These are phyloP conservation scores for Ogataea angusta DNA, from an alignment of 805 yeast species.

Conservation along the genomic window DNA sequence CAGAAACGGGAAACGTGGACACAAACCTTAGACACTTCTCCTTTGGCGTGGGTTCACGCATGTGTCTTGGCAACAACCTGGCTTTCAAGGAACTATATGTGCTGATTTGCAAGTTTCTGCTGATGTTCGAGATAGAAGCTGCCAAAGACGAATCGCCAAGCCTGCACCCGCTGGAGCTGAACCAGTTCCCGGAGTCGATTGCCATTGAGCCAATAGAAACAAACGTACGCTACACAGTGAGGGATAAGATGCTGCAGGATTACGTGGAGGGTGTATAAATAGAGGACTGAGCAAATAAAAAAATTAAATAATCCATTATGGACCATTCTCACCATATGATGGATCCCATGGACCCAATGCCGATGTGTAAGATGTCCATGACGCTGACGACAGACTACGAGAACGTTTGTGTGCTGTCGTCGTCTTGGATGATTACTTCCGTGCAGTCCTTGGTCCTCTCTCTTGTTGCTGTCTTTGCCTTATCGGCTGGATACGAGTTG, in stretches of 20 bases:
- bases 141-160: constrained; percentile 33
- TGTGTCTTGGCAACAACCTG: constrained; percentile 66
- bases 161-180: constrained; percentile 48
- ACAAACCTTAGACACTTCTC: constrained; percentile 42
- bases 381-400: constrained; percentile 41
- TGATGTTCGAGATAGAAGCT: constrained; percentile 44
- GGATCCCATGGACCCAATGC: constrained; percentile 17
- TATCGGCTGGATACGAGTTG: constrained; percentile 38
- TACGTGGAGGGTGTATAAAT: neutral
- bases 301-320: constrained; percentile 1
- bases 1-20: constrained; percentile 13
- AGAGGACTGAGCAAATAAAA: neutral
- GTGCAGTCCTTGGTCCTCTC: constrained; percentile 33
- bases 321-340: constrained; percentile 10
- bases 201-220: constrained; percentile 58
- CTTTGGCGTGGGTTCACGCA: constrained; percentile 70
- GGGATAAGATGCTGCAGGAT: constrained; percentile 21
- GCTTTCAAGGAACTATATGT: constrained; percentile 66
- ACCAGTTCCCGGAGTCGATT: constrained; percentile 52
- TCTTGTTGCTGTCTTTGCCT: constrained; percentile 30
- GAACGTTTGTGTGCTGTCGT: constrained; percentile 40
- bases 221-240: constrained; percentile 32
- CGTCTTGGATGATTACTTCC: constrained; percentile 39
- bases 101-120: constrained; percentile 48
- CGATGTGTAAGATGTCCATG: constrained; percentile 39